Base-by-base conservation (phyloP, 2,329 filamentous ascomycete genomes). In the Cryoendolithus antarcticus region DNA sequence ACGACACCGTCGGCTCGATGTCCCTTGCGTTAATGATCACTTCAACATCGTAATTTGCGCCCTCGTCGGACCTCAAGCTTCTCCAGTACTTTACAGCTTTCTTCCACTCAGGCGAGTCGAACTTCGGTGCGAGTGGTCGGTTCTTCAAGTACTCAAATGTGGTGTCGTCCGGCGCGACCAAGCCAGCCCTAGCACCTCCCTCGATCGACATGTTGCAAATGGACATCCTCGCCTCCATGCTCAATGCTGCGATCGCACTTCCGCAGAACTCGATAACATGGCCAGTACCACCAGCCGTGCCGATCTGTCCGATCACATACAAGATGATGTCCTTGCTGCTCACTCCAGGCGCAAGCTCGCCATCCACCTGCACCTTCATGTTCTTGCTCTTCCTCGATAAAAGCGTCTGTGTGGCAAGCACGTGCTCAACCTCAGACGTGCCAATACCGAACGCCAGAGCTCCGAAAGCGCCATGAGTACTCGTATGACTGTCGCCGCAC, bases 161-260 rank as follows among this genome's bases (percentile, higher is more conserved):
- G 42, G 71, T 82, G 57, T 95, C 81, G 56, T 98, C 91, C 4
- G 91, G 91, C 7, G 91, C 91, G 43, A 98, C 80, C 86, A 98
- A 93, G 50, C 91, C 91, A 44, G 89, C 89, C 65, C 91, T 76
- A 35, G 91, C 91, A 63, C 91, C 91, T 51, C 74, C 91, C 70
- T 98, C 91, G 52, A 96, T 95, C 9, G 88, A 86, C 91, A 96
- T 96, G 70, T 98, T 98, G 71, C 91, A 96, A 61, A 98, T 93
- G 47, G 88, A 95, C 91, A 98, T 96, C 51, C 91, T 79, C 32
- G 89, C 91, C 65, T 96, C 91, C 76, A 98, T 94, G 63, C 85
- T 93, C 53, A 96, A 71, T 45, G 65, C 67, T 51, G 86, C 79
- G 59, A 98, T 95, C 45, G 91, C 85, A 37, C 88, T 94, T 44